Evolutionary conservation across 164 flowering plant species (phyloP).

Genomic region (Stephania cephalantha): DNA sequence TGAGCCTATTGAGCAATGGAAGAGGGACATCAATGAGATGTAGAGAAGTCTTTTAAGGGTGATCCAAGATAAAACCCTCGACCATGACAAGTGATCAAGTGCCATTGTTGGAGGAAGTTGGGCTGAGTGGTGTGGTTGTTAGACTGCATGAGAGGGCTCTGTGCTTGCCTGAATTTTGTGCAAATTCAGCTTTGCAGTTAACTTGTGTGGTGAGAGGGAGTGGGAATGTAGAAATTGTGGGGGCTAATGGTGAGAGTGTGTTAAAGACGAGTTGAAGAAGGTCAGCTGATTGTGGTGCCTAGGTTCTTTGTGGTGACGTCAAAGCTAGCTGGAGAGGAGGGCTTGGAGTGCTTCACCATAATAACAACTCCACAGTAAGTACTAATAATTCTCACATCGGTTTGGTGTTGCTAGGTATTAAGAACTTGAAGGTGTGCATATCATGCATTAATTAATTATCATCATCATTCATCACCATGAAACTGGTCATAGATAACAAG

Average conservation of each 20-base stretch:
- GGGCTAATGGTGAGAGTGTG: constrained; percentile 46
- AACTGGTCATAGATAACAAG: too few relatives aligned
- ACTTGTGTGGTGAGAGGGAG: constrained; percentile 60
- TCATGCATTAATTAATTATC: too few relatives aligned
- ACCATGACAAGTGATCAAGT: constrained; percentile 48
- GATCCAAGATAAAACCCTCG: too few relatives aligned
- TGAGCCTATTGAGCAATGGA: too few relatives aligned
- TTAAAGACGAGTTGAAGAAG: constrained; percentile 47
- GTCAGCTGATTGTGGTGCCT: constrained; percentile 50
- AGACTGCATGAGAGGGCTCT: constrained; percentile 50
- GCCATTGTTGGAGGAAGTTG: constrained; percentile 57
- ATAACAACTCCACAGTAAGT: constrained; percentile 51
- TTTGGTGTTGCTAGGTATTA: too few relatives aligned
- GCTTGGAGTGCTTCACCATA: constrained; percentile 63
- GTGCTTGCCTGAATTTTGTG: constrained; percentile 62
- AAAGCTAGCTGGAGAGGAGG: constrained; percentile 40
- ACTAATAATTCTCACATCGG: not conserved
- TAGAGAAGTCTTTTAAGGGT: too few relatives aligned
- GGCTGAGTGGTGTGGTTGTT: constrained; percentile 58
- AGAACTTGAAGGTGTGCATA: too few relatives aligned
- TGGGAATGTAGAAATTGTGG: constrained; percentile 64
- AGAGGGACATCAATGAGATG: too few relatives aligned
- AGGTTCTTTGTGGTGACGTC: constrained; percentile 46
- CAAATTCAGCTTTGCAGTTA: constrained; percentile 56
- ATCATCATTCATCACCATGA: too few relatives aligned